Conservation (phyloP, 305 asterid genomes). For the Ruellia speciosa region DNA sequence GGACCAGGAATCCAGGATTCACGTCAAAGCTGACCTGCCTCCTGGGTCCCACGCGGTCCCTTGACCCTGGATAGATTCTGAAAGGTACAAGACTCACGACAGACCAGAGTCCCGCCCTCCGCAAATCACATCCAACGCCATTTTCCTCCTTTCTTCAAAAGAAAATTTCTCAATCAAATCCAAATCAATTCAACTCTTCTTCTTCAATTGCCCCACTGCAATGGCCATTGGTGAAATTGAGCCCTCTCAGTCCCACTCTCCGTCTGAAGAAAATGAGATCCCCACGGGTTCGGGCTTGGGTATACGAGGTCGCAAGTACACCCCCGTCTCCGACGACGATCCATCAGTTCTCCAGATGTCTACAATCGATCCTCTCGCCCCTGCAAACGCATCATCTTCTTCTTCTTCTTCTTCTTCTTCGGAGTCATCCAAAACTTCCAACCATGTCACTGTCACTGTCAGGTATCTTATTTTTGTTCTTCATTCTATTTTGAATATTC, state of each 20-base stretch:
- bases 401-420: no score
- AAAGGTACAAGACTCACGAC: no score
- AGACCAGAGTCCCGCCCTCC: no score
- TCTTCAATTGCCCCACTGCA: slow-evolving; percentile 22
- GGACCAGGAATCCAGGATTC: no score
- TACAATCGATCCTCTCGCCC: slow-evolving; percentile 53
- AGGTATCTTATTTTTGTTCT: slow-evolving; percentile 22
- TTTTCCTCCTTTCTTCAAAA: no score
- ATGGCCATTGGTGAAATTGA: slow-evolving; percentile 45
- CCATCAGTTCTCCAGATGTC: slow-evolving; percentile 86
- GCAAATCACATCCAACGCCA: no score
- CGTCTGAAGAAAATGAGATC: slow-evolving; percentile 45
- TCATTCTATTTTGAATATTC: not conserved
- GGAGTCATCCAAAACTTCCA: no score
- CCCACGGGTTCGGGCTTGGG: slow-evolving; percentile 3
- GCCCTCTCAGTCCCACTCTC: slow-evolving; percentile 15
- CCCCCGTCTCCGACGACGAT: slow-evolving; percentile 74
- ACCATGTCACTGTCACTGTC: slow-evolving; percentile 33
- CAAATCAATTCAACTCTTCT: not conserved
- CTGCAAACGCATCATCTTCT: slow-evolving; percentile 35
- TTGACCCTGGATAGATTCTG: no score
- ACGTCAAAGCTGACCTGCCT: no score
- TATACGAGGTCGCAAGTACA: slow-evolving; percentile 71
- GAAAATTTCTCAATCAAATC: no score
- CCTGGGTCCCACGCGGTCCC: no score